Conservation (phyloP, 2,329 filamentous ascomycete genomes). For the Thelonectria rubi region DNA sequence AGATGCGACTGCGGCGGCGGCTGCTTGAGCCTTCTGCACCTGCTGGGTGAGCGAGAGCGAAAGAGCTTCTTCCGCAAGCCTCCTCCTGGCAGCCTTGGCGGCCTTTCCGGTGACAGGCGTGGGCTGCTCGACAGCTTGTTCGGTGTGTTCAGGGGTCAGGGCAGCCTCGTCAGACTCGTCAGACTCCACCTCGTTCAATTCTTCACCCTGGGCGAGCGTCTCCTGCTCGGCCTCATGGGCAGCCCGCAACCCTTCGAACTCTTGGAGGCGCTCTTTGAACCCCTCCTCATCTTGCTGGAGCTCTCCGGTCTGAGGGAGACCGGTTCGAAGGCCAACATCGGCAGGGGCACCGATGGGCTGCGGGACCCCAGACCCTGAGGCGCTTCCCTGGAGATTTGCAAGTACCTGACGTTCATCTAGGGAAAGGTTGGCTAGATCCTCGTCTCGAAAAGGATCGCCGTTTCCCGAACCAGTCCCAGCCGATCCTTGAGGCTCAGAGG, state of each 20-base stretch:
- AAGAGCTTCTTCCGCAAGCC: slow-evolving; percentile 54
- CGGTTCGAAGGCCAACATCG: slow-evolving; percentile 52
- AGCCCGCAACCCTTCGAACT: slow-evolving; percentile 83
- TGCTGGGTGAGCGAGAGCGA: slow-evolving; percentile 85
- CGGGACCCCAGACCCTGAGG: slow-evolving; percentile 39
- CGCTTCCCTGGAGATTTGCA: slow-evolving; percentile 47
- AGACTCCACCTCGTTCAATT: slow-evolving; percentile 48
- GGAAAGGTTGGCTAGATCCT: slow-evolving; percentile 75
- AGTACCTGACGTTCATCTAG: slow-evolving; percentile 63
- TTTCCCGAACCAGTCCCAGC: slow-evolving; percentile 44
- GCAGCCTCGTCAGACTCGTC: slow-evolving; percentile 28
- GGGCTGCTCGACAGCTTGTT: slow-evolving; percentile 28
- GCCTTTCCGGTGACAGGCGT: slow-evolving; percentile 36
- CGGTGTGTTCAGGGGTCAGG: slow-evolving; percentile 24
- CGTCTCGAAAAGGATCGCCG: slow-evolving; percentile 70
- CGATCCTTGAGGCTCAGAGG: slow-evolving; percentile 45
- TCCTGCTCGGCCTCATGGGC: slow-evolving; percentile 69
- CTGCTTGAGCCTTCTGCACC: slow-evolving; percentile 77
- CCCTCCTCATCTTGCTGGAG: slow-evolving; percentile 65
- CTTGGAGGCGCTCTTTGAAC: slow-evolving; percentile 76
- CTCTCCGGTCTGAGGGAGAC: slow-evolving; percentile 60
- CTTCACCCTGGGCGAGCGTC: slow-evolving; percentile 40
- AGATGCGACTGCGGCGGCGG: slow-evolving; percentile 47
- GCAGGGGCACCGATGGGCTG: slow-evolving; percentile 51
- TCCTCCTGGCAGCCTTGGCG: slow-evolving; percentile 46